Base-by-base conservation (phyloP, 805 yeast species). In the Wickerhamiella kurtzmanii region DNA sequence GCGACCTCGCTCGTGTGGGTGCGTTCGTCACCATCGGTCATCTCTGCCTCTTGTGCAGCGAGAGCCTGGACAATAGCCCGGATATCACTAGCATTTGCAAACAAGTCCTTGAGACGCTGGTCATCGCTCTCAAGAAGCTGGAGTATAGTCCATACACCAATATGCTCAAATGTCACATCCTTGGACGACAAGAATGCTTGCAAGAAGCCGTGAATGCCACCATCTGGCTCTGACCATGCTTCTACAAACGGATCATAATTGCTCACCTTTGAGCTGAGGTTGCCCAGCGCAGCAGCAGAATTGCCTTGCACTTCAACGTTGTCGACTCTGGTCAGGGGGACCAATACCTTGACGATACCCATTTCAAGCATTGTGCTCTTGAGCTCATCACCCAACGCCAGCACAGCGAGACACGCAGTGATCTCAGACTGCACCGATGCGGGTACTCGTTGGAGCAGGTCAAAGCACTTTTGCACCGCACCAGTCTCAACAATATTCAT, bases 301-400 rank as follows among this genome's bases (percentile, higher is more conserved):
- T 92, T 92, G 48, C 98, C 98, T 64, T 95, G 92, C 16, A 92
- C 96, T 66, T 94, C 98, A 49, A 87, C 82, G 62, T 87, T 87
- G 47, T 75, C 75, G 39, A 94, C 82, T 56, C 76, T 78, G 2
- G 97, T 92, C 62, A 92, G 74, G 35, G 98, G 98, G 49, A 92
- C 80, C 53, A 92, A 73, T 35, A 87, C 96, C 56, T 83, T 87
- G 51, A 87, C 75, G 40, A 92, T 79, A 46, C 88, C 89, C 55
- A 87, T 73, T 50, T 84, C 82, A 55, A 92, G 75, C 57, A 92
- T 71, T 58, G 82, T 82, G 44, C 81, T 75, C 66, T 89, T 92
- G 56, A 94, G 75, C 62, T 87, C 96, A 66, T 92, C 98, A 19
- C 96, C 96, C 44, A 92, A 70, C 0, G 98, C 98, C 53, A 92